Evolutionary conservation across 1,284 basidiomycete species (phyloP), one percentile per base, ranked within the genome.

Genomic region (Puccinia coronata): DNA sequence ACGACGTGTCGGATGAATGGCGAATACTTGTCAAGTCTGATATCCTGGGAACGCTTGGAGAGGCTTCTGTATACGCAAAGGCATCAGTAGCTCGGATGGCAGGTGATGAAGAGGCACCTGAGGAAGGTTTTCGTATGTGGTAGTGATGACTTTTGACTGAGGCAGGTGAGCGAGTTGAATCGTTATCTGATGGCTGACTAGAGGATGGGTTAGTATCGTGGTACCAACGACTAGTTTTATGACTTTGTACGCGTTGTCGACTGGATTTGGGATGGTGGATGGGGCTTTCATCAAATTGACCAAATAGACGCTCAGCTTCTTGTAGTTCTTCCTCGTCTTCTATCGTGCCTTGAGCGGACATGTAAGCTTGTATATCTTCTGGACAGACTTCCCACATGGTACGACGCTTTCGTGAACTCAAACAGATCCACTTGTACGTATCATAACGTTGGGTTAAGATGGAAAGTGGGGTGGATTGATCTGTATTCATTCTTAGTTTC

Each of bases 351-450:
- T 70, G 67, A 14, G 41, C 25, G 41, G 43, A 34, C 41, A 70
- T 70, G 23, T 49, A 70, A 47, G 67, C 67, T 31, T 70, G 43
- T 28, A 70, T 28, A 70, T 70, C 67, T 31, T 70, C 67, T 16
- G 67, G 67, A 70, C 67, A 70, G 31, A 70, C 49, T 25, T 70
- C 67, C 67, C 67, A 70, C 41, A 70, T 70, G 8, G 67, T 70
- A 3, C 43, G 41, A 43, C 41, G 41, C 49, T 70, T 70, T 2
- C 67, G 41, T 25, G 67, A 47, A n/a, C 67, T 70, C 31, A 70
- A 43, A 70, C 67, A 70, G 49, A 70, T 70, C 67, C 67, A 70
- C 20, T 70, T 70, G 28, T 69, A 47, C 23, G 65, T 69, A 25
- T 70, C 39, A 2, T 47, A 43, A 18, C 31, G 67, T n/a, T 47